A percentile compares a stretch with the other conserved stretches of the same genome.
Conservation (phyloP, 257 asterid genomes). For the Capsicum baccatum region DNA sequence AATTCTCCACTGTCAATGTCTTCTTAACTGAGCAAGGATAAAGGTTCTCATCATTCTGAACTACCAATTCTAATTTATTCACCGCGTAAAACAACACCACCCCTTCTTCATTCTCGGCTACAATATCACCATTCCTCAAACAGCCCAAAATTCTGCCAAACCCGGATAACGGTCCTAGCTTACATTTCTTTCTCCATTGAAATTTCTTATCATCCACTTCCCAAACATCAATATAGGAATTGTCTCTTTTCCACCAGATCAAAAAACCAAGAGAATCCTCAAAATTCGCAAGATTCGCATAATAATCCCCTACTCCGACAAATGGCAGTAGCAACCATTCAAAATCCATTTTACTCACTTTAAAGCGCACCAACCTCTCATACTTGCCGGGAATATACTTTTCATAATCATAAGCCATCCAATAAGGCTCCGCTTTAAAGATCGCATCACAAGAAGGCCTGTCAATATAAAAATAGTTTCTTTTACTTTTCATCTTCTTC, state of each 20-base stretch:
- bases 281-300: background rate
- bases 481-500: background rate
- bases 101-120: background rate
- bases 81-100: no score
- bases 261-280: background rate
- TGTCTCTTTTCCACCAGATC: background rate
- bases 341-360: background rate
- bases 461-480: background rate
- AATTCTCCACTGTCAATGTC: background rate
- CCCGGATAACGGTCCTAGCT: background rate
- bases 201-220: background rate
- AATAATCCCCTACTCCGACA: background rate
- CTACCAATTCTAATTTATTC: no score
- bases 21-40: background rate
- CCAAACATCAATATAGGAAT: conserved; percentile 14
- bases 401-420: conserved; percentile 3
- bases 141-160: conserved; percentile 10
- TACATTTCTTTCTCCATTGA: background rate
- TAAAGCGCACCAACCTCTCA: background rate
- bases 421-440: conserved; percentile 29
- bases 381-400: background rate
- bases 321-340: background rate
- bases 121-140: conserved; percentile 24
- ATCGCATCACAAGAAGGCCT: background rate
- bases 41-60: no score